A percentile compares a stretch with the other conserved stretches of the same genome.
These are phyloP conservation scores for Multifurca ochricompacta DNA, from an alignment of 768 basidiomycete species.

Conservation along the genomic window DNA sequence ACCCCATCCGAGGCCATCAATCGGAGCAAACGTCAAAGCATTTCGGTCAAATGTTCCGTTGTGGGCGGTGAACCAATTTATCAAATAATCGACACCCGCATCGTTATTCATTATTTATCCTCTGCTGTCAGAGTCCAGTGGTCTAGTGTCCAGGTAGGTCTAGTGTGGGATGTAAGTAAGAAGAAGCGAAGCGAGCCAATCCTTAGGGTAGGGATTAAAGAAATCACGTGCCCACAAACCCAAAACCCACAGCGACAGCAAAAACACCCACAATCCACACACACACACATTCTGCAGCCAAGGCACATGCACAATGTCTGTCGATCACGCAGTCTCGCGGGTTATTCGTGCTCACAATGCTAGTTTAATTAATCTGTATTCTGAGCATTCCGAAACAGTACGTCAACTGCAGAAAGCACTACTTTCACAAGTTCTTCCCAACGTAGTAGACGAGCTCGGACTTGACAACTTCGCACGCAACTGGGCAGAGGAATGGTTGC, in stretches of 20 bases:
- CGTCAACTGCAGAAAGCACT: slow-evolving; percentile 43
- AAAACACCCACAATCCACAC: too few relatives aligned
- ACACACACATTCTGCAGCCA: too few relatives aligned
- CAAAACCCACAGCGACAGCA: too few relatives aligned
- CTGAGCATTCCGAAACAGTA: slow-evolving; percentile 40
- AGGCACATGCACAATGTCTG: background rate
- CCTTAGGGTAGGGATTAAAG: too few relatives aligned
- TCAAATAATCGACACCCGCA: slow-evolving; percentile 24
- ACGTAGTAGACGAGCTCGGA: slow-evolving; percentile 49
- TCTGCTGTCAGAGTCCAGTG: too few relatives aligned
- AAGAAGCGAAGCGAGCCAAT: too few relatives aligned
- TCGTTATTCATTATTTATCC: too few relatives aligned
- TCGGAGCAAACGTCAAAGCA: slow-evolving; percentile 28
- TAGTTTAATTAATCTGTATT: slow-evolving; percentile 42
- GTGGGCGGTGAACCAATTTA: slow-evolving; percentile 48
- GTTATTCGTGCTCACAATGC: slow-evolving; percentile 31
- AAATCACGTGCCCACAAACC: too few relatives aligned
- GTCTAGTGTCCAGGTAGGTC: too few relatives aligned
- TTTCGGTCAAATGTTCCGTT: slow-evolving; percentile 41
- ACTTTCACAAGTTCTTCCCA: slow-evolving; percentile 51
- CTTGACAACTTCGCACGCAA: slow-evolving; percentile 39
- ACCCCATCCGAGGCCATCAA: slow-evolving; percentile 55
- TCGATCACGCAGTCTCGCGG: background rate
- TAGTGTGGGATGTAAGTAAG: too few relatives aligned
- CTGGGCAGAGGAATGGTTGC: slow-evolving; percentile 56